Base-by-base conservation (phyloP, 116 monocot genomes). In the Trichopus zeylanicus region DNA sequence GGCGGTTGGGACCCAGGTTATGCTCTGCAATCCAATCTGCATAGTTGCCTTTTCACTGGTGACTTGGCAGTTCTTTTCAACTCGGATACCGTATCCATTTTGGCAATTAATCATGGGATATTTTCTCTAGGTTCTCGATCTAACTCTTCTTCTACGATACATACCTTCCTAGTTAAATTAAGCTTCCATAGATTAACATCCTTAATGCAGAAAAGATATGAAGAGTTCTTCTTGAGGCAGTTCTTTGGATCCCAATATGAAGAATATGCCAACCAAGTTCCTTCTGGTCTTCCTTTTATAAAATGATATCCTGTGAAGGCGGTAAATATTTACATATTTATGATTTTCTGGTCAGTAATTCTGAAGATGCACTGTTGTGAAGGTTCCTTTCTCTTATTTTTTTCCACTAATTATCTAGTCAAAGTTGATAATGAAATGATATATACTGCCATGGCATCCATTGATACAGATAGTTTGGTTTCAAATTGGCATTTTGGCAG, bases 211-310 rank as follows among this genome's bases (percentile, higher is more conserved):
- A 63, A 73, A 63, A 98, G 91, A 73, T 98, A 88, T 57, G 97
- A 98, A 69, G 97, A 98, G 52, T 91, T 79, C 75, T 91, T 88
- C 80, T 70, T 98, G 68, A 87, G 69, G 67, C 87, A 88, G 73
- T 91, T 98, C 53, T 91, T 98, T 61, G 91, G 91, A 19, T 29
- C 51, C 16, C 60, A 60, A 20, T 88, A 98, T 20, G 57, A 49
- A 8, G 82, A 82, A 39, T 98, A 98, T 66, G 87, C 91, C 46
- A 34, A 19, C 23, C 32, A 53, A 30, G 85, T 91, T 29, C 91
- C 79, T 20, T 98, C 91, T 55, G 97, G 97, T 31, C 66, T 98
- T 37, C 97, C 97, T 52, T 98, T 91, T 59, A 82, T 98, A 53
- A 80, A 63, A 61, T 97, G 78, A 94, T 19, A 46, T 42, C 18